These are phyloP conservation scores for Akanthomyces lecanii DNA, from an alignment of 2,329 filamentous ascomycete species.

Conservation along the genomic window DNA sequence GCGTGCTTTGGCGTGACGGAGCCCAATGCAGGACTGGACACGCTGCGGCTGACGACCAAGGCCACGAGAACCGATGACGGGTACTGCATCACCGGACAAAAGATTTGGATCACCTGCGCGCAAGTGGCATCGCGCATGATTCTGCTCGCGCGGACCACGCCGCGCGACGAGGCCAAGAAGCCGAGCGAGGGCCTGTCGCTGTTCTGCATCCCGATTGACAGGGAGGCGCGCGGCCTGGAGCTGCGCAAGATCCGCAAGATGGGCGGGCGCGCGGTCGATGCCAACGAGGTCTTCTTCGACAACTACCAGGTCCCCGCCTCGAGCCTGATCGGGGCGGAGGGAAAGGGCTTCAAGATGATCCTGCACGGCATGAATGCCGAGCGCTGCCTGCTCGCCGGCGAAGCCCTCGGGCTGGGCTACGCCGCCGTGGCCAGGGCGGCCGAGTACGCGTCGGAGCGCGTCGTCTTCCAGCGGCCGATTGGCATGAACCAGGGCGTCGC, in stretches of 20 bases:
- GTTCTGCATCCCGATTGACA: conserved; percentile 76
- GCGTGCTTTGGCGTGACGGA: conserved; percentile 85
- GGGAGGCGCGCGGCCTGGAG: conserved; percentile 53
- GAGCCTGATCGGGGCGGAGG: conserved; percentile 66
- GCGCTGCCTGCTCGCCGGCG: conserved; percentile 69
- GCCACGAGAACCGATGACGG: conserved; percentile 51
- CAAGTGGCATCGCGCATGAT: conserved; percentile 83
- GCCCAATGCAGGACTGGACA: conserved; percentile 71
- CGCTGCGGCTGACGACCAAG: conserved; percentile 62
- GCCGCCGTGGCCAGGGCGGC: conserved; percentile 61
- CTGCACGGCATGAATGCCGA: conserved; percentile 79
- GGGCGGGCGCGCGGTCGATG: conserved; percentile 77
- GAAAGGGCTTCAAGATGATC: conserved; percentile 73
- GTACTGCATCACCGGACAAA: conserved; percentile 71
- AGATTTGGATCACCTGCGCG: conserved; percentile 86
- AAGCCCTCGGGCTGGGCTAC: conserved; percentile 77
- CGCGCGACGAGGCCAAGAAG: conserved; percentile 61
- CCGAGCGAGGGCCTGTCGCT: conserved; percentile 72
- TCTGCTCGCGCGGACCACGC: conserved; percentile 70
- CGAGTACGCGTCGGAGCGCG: conserved; percentile 61
- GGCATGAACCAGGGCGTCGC: conserved; percentile 63
- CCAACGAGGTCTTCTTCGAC: conserved; percentile 86
- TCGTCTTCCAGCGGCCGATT: conserved; percentile 62
- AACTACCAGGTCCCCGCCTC: conserved; percentile 63
- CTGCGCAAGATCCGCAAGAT: conserved; percentile 77